Evolutionary conservation across 1,284 basidiomycete genomes (phyloP), one percentile per base, ranked within the genome.

Genomic region (Phylloboletellus chloephorus): DNA sequence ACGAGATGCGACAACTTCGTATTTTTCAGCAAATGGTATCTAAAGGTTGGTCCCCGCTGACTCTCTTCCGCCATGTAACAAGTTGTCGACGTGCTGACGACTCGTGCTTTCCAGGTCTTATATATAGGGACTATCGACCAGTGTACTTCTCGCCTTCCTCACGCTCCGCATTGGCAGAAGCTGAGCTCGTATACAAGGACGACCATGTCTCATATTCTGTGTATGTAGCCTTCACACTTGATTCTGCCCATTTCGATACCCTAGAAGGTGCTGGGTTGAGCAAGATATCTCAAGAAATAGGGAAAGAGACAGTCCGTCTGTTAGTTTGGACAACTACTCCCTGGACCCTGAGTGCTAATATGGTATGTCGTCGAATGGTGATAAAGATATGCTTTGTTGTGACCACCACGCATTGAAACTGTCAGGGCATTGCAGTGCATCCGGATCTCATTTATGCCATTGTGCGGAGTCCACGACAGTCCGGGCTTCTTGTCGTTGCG

Each of bases 311-410:
- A 9, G 62, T 85, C 3, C 72, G 75, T 13, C 54, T 95, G 8
- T 68, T 93, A 22, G 86, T 97, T n/a, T 99, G 96, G 96, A 98
- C 95, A 2, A 99, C 96, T 0, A 98, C 95, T 0, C 91, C 96
- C 0, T 99, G 95, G 95, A 97, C 91, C 6, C 67, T 98, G 33
- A 90, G 90, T 1, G 90, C 91, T 1, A 98, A 99, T 58, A 92
- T 95, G 85, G 91, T 90, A 52, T 31, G 73, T 37, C 21, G 17
- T 31, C 2, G 13, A 10, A 15, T 31, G 19, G 0, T 20, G 9
- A 19, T 29, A 49, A 5, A 7, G n/a, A 11, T 16, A 9, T 30
- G 8, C 20, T 37, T 40, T 10, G 16, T 33, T 17, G 4, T 49
- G 10, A 44, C 13, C 28, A 48, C 39, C 20, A 30, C 30, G 36